Evolutionary conservation across 345 rosid species (phyloP).

Genomic region (Melaleuca quinquenervia): DNA sequence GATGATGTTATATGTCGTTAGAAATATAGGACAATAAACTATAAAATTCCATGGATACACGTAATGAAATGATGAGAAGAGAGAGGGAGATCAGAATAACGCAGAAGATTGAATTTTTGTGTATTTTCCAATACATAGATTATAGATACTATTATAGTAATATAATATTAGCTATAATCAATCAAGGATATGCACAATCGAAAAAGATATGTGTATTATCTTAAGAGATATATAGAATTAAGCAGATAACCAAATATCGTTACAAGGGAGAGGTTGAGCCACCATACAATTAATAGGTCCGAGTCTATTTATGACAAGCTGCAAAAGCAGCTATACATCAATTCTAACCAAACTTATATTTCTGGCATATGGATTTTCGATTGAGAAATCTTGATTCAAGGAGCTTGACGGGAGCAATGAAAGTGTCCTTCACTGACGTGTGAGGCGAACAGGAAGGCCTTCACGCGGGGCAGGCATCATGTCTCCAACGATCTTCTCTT

Average conservation of each 20-base stretch:
- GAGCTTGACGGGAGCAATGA: neutral
- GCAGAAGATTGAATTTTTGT: too few species aligned
- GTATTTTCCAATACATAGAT: too few species aligned
- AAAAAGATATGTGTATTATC: too few species aligned
- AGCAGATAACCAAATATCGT: too few species aligned
- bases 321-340: neutral
- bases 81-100: too few species aligned
- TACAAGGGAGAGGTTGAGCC: too few species aligned
- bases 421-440: neutral
- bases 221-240: too few species aligned
- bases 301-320: neutral
- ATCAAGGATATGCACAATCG: too few species aligned
- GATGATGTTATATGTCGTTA: neutral
- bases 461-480: slow-evolving; percentile 41
- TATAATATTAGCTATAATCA: too few species aligned
- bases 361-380: neutral
- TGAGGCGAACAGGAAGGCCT: slow-evolving; percentile 34
- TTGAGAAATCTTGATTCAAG: neutral
- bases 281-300: too few species aligned
- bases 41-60: neutral
- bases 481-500: slow-evolving; percentile 20
- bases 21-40: neutral
- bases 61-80: too few species aligned
- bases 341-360: neutral
- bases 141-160: too few species aligned